Evolutionary conservation across 179 eudicot genomes (phyloP), one percentile per base, ranked within the genome.

Genomic region (Silene coronaria): DNA sequence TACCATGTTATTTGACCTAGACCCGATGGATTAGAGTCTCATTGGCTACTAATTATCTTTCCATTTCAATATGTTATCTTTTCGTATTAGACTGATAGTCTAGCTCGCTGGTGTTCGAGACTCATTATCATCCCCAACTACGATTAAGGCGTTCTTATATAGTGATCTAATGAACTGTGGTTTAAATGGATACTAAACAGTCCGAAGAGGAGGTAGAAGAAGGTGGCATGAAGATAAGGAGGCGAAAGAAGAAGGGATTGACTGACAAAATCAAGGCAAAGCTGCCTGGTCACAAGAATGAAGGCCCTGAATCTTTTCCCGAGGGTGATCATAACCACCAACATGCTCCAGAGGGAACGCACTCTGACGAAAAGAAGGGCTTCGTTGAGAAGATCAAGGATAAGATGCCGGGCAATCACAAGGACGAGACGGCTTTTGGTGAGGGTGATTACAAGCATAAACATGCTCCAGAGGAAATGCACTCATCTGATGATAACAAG

Each of bases 121-220:
- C 46, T 42, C 46, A 1, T 10, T 42, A 42, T 42, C n/a, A 51
- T 14, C 58, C 58, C 19, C 5, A 51, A 4, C 7, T 51, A 51
- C 9, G 5, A 51, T 3, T 51, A 5, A 51, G 17, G 5, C 19
- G 57, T 51, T 13, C 57, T 51, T 51, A 23, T 23, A 51, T n/a
- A 51, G 11, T 70, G 19, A 72, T 68, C 63, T 30, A 6, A 46
- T 12, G 21, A 75, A 51, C 26, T 68, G 16, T 61, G 36, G 14
- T 32, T 38, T 19, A 59, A 2, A 6, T 65, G 70, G 65, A 51
- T 1, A 42, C 19, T 5, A 71, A 71, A 34, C 77, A 87, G 88
- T 85, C 87, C 1, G 87, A 87, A 53, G 85, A 88, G 45, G 90
- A 88, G 24, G 86, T 84, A 67, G 87, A 65, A 53, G 87, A 77